Base-by-base conservation (phyloP, 2,329 filamentous ascomycete species). In the Rhynchosporium secalis region DNA sequence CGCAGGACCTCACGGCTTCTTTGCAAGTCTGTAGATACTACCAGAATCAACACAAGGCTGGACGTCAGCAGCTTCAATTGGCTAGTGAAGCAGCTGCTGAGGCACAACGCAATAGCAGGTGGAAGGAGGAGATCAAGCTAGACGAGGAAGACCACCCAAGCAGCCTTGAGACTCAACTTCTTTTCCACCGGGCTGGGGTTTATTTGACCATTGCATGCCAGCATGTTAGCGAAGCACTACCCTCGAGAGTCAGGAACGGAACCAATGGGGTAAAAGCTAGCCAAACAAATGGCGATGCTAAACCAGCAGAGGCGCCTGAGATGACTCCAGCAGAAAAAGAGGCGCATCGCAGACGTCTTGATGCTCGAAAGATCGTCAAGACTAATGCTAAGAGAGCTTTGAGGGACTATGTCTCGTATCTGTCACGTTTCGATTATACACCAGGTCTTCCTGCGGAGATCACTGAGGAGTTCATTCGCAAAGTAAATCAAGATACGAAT, bases 371-470 rank as follows among this genome's bases (percentile, higher is more conserved):
- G 73, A 76, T 83, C 31, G 87, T 94, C 67, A 90, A 90, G 69
- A 81, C 82, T 0, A 87, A 89, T 75, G 91, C 91, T 3, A 93
- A 91, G 75, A 83, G 87, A 60, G 90, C 91, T 0, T 76, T 95
- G 28, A 83, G 87, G 63, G 91, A 95, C 75, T 92, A 90, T 72
- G 79, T 87, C 69, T 79, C 83, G 28, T 95, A 91, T 72, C 78
- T 96, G 45, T 85, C 86, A 0, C 80, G 86, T 63, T 87, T 95
- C 66, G 89, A 95, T 70, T 95, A 95, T 75, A 90, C 91, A 0
- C 89, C 90, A 56, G 72, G 72, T 15, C 68, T 74, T 60, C 69
- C 72, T 57, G 60, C 68, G 36, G 71, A 72, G 58, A 66, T 76
- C 43, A 75, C 74, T 3, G 73, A 76, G 59, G 81, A 82, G 47